Percentiles rank a stretch among this genome's conserved stretches.
These are phyloP conservation scores for Mycena galericulata DNA, from an alignment of 768 basidiomycete genomes.

Conservation along the genomic window DNA sequence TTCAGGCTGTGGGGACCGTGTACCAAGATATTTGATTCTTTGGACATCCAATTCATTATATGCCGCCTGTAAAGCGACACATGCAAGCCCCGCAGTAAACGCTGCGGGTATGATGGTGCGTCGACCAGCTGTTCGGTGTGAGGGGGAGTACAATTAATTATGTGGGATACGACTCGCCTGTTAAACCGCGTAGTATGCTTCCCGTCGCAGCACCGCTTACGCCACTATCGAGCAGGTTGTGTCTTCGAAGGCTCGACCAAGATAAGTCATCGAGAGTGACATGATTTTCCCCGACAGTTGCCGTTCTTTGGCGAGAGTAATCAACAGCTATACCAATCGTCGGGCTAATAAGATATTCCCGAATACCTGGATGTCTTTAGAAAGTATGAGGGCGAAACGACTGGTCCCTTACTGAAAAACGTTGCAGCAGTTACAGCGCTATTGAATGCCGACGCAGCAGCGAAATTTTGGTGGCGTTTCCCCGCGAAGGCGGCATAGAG, in stretches of 20 bases:
- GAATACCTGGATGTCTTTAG: slow-evolving; percentile 60
- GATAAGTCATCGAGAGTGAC: slow-evolving; percentile 41
- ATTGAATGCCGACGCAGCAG: slow-evolving; percentile 75
- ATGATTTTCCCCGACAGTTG: slow-evolving; percentile 38
- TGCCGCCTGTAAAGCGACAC: slow-evolving; percentile 72
- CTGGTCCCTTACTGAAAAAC: slow-evolving; percentile 77
- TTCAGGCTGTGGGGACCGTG: slow-evolving; percentile 29
- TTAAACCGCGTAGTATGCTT: slow-evolving; percentile 64
- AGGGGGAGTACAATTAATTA: neutral
- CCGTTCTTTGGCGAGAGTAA: slow-evolving; percentile 57
- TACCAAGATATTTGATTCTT: slow-evolving; percentile 65
- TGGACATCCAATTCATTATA: slow-evolving; percentile 76
- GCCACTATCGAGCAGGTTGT: slow-evolving; percentile 77
- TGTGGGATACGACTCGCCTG: slow-evolving; percentile 58
- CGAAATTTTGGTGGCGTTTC: slow-evolving; percentile 59
- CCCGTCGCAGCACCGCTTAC: slow-evolving; percentile 79
- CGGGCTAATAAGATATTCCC: slow-evolving; percentile 84
- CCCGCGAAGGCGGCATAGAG: slow-evolving; percentile 59
- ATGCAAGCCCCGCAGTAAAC: slow-evolving; percentile 67
- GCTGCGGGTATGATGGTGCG: slow-evolving; percentile 69
- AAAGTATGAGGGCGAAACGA: neutral
- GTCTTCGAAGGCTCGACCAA: slow-evolving; percentile 66
- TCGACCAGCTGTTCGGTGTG: slow-evolving; percentile 65
- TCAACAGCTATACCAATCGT: slow-evolving; percentile 58
- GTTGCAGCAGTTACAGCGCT: slow-evolving; percentile 76